Base-by-base conservation (phyloP, 2,329 filamentous ascomycete genomes). In the Fusarium fracticaudum region DNA sequence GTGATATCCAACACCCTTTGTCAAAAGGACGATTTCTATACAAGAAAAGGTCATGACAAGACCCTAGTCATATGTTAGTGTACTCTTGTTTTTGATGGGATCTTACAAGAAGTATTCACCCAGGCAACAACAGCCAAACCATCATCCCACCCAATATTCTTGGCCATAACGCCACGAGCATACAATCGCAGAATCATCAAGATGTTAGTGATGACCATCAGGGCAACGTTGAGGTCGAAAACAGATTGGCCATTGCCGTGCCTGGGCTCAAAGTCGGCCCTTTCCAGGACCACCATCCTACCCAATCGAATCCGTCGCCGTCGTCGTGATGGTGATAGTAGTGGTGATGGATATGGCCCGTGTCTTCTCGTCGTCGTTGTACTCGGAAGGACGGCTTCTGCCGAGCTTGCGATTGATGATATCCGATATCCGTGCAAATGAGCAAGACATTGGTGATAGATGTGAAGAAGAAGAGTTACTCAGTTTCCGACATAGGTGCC, bases 111-210 rank as follows among this genome's bases (percentile, higher is more conserved):
- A 20, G 33, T 37, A 54, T 66, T 71, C 35, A 78, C 76, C 63
- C 60, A 78, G 24, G 76, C 59, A 31, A 78, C 43, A 41, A 65
- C 33, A 29, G 75, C 73, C n/a, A 78, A 31, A 13, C 70, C 26
- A 45, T 78, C 76, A 51, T 78, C 76, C 58, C 62, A 53, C 7
- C 76, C 75, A 33, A 78, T 62, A 43, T 64, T 67, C 35, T 61
- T 78, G 22, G 55, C 66, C 48, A 77, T 69, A 37, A 74, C 60
- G 14, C 69, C 70, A 33, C 76, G 67, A 31, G 76, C 66, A 40
- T 77, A 73, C 13, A 78, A n/a, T 51, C 76, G 60, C n/a, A 64
- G 22, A 33, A 64, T 20, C 41, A 78, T 33, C 33, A 78, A 67
- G 17, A 74, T 26, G 31, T 67, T 60, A 13, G 75, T 76, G 33